These are phyloP conservation scores for Hypoxylon sp. DNA, from an alignment of 2,329 filamentous ascomycete genomes.

Conservation along the genomic window DNA sequence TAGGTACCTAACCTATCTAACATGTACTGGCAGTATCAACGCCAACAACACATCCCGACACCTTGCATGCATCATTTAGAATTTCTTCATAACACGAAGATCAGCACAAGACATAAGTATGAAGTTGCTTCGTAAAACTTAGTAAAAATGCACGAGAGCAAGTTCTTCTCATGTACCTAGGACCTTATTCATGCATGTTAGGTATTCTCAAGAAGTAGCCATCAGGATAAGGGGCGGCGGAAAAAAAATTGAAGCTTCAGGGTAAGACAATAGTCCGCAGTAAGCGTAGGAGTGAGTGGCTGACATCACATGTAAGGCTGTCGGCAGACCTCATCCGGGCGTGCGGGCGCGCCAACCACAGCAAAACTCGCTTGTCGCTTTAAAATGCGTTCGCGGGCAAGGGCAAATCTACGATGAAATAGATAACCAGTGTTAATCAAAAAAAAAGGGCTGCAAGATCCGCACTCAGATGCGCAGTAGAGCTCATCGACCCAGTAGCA, in stretches of 20 bases:
- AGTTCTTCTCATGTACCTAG: not conserved
- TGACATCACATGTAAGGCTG: slow-evolving; percentile 20
- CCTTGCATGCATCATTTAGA: not conserved
- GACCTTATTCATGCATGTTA: not conserved
- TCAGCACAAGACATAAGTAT: not conserved
- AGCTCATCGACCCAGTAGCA: slow-evolving; percentile 16
- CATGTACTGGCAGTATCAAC: not conserved
- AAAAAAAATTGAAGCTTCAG: not conserved
- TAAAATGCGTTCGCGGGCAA: too few relatives aligned
- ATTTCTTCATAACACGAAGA: not conserved
- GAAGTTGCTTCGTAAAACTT: not conserved
- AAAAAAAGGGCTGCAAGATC: slow-evolving; percentile 9
- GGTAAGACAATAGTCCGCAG: not conserved
- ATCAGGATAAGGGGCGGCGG: not conserved
- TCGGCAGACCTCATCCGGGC: not conserved
- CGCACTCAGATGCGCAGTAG: slow-evolving; percentile 1
- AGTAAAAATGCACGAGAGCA: not conserved
- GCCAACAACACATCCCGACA: not conserved
- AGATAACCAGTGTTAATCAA: not conserved
- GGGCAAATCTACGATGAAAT: not conserved
- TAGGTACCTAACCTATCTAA: not conserved
- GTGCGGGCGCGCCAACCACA: not conserved
- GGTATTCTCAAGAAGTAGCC: not conserved
- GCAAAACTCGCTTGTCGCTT: not conserved
- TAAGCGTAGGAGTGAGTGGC: not conserved